Base-by-base conservation (phyloP, 1,284 basidiomycete species). In the Grifola frondosa region DNA sequence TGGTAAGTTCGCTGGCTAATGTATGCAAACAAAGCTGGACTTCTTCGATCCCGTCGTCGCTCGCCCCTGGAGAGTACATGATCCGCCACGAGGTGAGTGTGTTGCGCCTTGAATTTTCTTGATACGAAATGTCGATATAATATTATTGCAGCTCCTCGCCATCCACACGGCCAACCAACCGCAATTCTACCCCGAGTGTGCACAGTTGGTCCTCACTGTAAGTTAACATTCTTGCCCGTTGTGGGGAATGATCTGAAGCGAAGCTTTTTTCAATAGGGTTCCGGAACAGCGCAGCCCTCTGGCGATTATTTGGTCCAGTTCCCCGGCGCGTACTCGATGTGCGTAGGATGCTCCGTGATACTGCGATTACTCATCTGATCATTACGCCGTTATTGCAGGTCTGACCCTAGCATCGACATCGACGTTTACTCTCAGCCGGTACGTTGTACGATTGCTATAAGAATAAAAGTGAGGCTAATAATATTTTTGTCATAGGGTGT, bases 151-250 rank as follows among this genome's bases (percentile, higher is more conserved):
- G 54, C 58, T 62, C 8, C 54, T 68, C 28, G 58, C 63, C n/a
- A 57, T 67, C 30, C 58, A 65, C 49, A 62, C 62, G 10, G 49
- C 63, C 17, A 50, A 63, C 51, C 59, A 61, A 43, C 66, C 62
- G 6, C 65, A 67, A 42, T 69, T 70, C 32, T 70, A 70, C 48
- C 64, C 66, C 16, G 65, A 69, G 46, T 69, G 67, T 46, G 67
- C 65, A 22, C 69, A 70, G 53, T 46, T 70, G 11, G 57, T 56
- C 29, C 25, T 69, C 21, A 69, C 67, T 9, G 66, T 64, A 26
- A 53, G 61, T 45, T 13, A 10, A 12, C 3, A 3, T 13, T 5
- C 13, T 16, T 17, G 6, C 3, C n/a, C 11, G 6, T 17, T 22
- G 8, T 8, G 12, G n/a, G 12, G 16, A 23, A 21, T n/a, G n/a